phyloP scores from a whole-genome alignment of 495 filamentous ascomycete species.

The Friedmanniomyces simplex region DNA sequence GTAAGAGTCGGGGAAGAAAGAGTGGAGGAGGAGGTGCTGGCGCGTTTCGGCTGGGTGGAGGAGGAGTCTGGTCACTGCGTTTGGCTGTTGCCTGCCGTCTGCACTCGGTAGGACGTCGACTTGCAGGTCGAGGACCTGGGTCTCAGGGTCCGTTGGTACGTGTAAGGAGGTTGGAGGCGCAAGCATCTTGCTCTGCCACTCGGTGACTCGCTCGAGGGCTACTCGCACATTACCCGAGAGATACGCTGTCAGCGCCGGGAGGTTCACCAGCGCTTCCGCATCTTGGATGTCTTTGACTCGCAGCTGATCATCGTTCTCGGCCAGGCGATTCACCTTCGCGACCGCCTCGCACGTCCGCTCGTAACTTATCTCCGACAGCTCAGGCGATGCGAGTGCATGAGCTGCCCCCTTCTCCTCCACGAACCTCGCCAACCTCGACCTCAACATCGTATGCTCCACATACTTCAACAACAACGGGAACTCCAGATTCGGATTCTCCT shows the following conservation, averaged over 20 bases:
- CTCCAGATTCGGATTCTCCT: slow-evolving; percentile 26
- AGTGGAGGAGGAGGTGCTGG: neutral
- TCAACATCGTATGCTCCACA: slow-evolving; percentile 21
- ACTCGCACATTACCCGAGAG: neutral
- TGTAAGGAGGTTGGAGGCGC: neutral
- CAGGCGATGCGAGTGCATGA: neutral
- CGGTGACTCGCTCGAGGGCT: slow-evolving; percentile 2
- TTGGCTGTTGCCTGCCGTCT: neutral
- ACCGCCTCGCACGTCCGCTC: slow-evolving; percentile 14
- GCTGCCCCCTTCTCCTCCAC: neutral
- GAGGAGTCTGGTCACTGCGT: neutral
- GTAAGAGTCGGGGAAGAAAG: too few species aligned
- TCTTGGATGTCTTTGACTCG: neutral
- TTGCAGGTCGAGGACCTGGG: neutral
- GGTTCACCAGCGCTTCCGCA: neutral
- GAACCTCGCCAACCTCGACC: slow-evolving; percentile 13
- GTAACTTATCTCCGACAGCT: slow-evolving; percentile 1
- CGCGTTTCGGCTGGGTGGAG: neutral
- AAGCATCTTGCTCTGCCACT: slow-evolving; percentile 14
- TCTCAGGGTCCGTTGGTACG: neutral
- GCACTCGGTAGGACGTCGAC: neutral
- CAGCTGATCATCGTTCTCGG: neutral
- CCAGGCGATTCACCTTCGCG: neutral
- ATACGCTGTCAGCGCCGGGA: slow-evolving; percentile 1
- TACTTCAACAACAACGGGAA: slow-evolving; percentile 25